Conservation (phyloP, 2,329 filamentous ascomycete genomes). For the Fusarium nelsonii region DNA sequence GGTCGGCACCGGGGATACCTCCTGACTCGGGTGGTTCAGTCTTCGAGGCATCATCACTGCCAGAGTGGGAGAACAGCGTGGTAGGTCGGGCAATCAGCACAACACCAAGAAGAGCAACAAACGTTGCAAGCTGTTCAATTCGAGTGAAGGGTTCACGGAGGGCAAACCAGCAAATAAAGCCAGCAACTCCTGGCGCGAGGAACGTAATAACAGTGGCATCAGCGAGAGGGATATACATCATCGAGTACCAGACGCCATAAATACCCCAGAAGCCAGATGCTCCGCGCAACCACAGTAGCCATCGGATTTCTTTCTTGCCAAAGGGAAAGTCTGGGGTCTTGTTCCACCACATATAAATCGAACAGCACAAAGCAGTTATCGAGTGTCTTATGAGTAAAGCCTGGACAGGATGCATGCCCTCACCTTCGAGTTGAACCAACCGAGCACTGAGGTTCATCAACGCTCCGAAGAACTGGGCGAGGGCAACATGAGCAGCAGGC, state of each 20-base stretch:
- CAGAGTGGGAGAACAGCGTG: slow-evolving; percentile 61
- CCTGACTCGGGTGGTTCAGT: slow-evolving; percentile 30
- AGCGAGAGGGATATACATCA: slow-evolving; percentile 83
- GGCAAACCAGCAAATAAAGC: slow-evolving; percentile 82
- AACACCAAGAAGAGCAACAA: slow-evolving; percentile 82
- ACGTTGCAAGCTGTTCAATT: slow-evolving; percentile 79
- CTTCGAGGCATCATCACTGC: slow-evolving; percentile 38
- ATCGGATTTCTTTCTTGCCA: slow-evolving; percentile 74
- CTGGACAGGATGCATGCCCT: slow-evolving; percentile 84
- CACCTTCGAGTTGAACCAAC: slow-evolving; percentile 77
- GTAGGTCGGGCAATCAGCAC: slow-evolving; percentile 83
- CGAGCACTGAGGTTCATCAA: slow-evolving; percentile 88
- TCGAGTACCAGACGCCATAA: slow-evolving; percentile 77
- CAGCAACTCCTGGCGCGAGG: slow-evolving; percentile 81
- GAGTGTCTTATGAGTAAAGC: slow-evolving; percentile 85
- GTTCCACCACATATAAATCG: slow-evolving; percentile 79
- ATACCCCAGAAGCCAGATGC: slow-evolving; percentile 81
- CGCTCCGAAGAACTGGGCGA: slow-evolving; percentile 83
- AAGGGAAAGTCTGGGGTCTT: slow-evolving; percentile 77
- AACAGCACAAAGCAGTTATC: slow-evolving; percentile 76
- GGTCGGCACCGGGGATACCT: slow-evolving; percentile 50
- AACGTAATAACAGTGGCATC: slow-evolving; percentile 94
- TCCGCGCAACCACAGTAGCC: slow-evolving; percentile 76
- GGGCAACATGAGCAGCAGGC: slow-evolving; percentile 77
- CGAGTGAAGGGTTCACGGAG: slow-evolving; percentile 82